Conservation (phyloP, 225 moss, liverwort and hornwort species). For the Sphagnum contortum region DNA sequence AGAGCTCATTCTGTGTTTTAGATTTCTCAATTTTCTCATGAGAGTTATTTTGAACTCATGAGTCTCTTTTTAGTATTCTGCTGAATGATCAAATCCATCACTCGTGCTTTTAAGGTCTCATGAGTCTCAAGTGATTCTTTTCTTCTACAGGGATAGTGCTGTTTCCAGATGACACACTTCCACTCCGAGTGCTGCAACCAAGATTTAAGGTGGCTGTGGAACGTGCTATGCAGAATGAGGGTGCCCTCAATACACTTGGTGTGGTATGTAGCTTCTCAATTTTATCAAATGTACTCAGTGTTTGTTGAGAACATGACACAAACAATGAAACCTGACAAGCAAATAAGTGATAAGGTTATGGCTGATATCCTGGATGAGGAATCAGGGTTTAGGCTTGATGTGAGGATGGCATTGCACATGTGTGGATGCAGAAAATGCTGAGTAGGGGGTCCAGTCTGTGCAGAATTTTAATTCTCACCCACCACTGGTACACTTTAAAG, state of each 20-base stretch:
- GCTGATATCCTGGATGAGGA: too few relatives aligned
- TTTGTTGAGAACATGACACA: too few relatives aligned
- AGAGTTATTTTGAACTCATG: too few relatives aligned
- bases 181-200: conserved; percentile 82
- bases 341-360: too few relatives aligned
- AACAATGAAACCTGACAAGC: too few relatives aligned
- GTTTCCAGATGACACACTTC: conserved; percentile 85
- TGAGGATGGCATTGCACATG: too few relatives aligned
- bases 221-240: conserved; percentile 74
- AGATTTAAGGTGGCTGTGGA: conserved; percentile 88
- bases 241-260: conserved; percentile 71
- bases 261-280: conserved; percentile 36
- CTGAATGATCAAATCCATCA: too few relatives aligned
- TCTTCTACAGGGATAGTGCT: conserved; percentile 67
- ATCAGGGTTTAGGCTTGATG: too few relatives aligned
- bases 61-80: too few relatives aligned
- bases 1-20: conserved; percentile 2
- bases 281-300: too few relatives aligned
- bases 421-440: too few relatives aligned
- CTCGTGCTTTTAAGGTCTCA: not conserved
- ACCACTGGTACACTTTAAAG: not conserved
- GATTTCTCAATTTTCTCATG: not conserved
- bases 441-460: not conserved
- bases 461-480: not conserved
- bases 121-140: conserved; percentile 1